Evolutionary conservation across 768 basidiomycete genomes (phyloP), one percentile per base, ranked within the genome.

Genomic region (Solioccasus polychromus): DNA sequence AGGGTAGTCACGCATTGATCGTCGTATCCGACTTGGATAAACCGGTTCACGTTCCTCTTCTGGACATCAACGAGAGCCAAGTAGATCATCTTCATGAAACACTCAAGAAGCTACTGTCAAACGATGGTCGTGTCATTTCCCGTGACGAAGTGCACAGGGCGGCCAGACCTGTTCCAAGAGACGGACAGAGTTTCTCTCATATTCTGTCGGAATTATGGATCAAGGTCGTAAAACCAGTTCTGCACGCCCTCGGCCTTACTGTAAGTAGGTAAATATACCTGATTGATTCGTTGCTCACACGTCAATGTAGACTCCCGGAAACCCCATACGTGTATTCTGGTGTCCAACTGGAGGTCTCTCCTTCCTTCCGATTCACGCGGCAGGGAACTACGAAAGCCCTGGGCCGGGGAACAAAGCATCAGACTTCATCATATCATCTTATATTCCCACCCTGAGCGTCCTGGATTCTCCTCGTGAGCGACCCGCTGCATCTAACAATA

Each of bases 371-470:
- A 29, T 44, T 3, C 43, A 30, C 9, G 35, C 35, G 6, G 36
- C 32, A 4, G 37, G 45, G 10, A 9, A 26, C 3, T 39, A 43
- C n/a, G 30, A 38, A 20, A 10, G 11, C n/a, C 30, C 24, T 3
- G n/a, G 29, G 3, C 30, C 11, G 5, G 25, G 19, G 6, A 30
- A 14, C 20, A 24, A 35, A 32, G 3, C 32, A 8, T 29, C 28
- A 11, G 24, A 40, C 28, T 28, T 18, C 24, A 28, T 29, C 26
- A 26, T 20, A 24, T 45, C 37, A 3, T 67, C 66, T 8, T 67
- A 67, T 42, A 53, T 54, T 2, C 57, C 63, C 1, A 62, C 63
- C 2, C 30, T 67, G 4, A 34, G 45, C 30, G 50, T 59, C 1
- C 43, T 64, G 26, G 4, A 8, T 8, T 29, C 36, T 20, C 12